These are phyloP conservation scores for Colletotrichum cordylinicola DNA, from an alignment of 2,329 filamentous ascomycete genomes.

Conservation along the genomic window DNA sequence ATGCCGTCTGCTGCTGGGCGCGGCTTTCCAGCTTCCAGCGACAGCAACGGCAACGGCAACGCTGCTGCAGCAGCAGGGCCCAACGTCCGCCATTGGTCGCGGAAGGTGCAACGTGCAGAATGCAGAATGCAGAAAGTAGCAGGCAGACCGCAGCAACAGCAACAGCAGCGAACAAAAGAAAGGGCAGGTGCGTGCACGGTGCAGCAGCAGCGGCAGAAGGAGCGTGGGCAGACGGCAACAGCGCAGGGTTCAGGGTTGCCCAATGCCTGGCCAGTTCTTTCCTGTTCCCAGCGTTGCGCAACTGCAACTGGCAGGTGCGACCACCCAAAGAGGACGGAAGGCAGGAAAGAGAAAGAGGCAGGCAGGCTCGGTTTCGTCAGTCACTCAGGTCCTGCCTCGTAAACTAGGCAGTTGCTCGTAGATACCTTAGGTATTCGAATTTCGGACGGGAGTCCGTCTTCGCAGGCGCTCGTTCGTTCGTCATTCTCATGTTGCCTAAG, in stretches of 20 bases:
- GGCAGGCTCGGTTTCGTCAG: neutral
- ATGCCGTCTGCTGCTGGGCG: neutral
- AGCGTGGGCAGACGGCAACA: neutral
- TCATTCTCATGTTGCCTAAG: neutral
- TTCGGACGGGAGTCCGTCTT: neutral
- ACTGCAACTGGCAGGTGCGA: neutral
- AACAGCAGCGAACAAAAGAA: neutral
- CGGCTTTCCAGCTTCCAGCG: neutral
- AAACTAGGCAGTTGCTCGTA: neutral
- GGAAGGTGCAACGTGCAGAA: neutral
- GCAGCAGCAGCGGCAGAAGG: neutral
- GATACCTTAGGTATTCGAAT: neutral
- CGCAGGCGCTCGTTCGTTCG: neutral
- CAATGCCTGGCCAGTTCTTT: neutral
- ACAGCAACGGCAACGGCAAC: neutral
- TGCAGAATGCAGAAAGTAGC: neutral
- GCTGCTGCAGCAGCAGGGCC: neutral
- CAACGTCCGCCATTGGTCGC: neutral
- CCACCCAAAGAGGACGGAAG: neutral
- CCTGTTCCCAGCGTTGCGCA: neutral
- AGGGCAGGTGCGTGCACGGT: neutral
- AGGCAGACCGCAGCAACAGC: neutral
- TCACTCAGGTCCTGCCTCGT: neutral
- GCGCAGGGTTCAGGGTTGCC: constrained; percentile 7
- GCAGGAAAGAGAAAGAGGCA: neutral